Base-by-base conservation (phyloP, 2,329 filamentous ascomycete species). In the Aphanoascus verrucosus region DNA sequence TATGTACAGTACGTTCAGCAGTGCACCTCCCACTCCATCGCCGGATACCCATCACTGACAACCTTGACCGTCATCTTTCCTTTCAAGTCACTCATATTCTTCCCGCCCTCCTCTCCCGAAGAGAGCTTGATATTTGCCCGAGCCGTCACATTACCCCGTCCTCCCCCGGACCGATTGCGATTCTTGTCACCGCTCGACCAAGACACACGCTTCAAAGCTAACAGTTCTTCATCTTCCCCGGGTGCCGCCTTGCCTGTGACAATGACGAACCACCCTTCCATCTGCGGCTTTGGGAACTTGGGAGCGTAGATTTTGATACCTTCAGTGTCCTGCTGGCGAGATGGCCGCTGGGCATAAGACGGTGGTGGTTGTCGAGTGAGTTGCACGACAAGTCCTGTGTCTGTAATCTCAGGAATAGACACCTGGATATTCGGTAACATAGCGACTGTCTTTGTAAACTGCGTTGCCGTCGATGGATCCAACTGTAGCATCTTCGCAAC, bases 241-340 rank as follows among this genome's bases (percentile, higher is more conserved):
- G 64, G 63, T 0, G 63, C 49, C 4, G 60, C 59, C 37, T 63
- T 58, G 34, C 60, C 62, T 5, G 82, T 84, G 0, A 94, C 77
- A 19, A 97, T 65, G 12, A 93, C 80, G 68, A 98, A 97, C 79
- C 84, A 97, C 0, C 90, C 90, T 64, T 98, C 93, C 0, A 83
- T 93, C 69, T 98, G 93, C 14, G 89, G 83, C 70, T 98, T 98
- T 1, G 91, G 91, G 71, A 94, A 97, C 19, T 80, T 79, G 2
- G 94, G 91, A 0, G 93, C 88, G 62, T 84, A 95, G 65, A 96
- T 85, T 56, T 85, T 80, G 47, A 80, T 55, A 11, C 48, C 54
- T 17, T 55, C 56, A 1, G 78, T 65, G 67, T 94, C 95, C 48
- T 79, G 72, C 0, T 90, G 82, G 40, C 45, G 50, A 23, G 32